Base-by-base conservation (phyloP, 805 yeast species). In the Ogataea allantospora region DNA sequence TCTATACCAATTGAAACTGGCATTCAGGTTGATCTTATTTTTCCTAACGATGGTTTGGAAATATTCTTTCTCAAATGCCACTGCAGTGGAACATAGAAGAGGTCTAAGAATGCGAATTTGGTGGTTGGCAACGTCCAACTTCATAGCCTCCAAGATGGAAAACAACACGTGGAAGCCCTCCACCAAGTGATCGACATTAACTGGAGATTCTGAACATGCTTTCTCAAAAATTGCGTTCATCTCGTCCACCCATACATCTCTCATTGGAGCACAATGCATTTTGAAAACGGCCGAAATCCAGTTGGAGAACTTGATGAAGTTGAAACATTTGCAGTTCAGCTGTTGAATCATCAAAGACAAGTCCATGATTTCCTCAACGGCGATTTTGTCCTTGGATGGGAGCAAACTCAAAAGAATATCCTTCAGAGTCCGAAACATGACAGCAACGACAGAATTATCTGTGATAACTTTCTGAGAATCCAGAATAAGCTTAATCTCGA, bases 261-360 rank as follows among this genome's bases (percentile, higher is more conserved):
- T 75, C 95, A 88, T 88, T 45, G 97, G 97, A 6, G 96, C 96
- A 64, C 96, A 88, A 58, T 87, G 96, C 35, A 81, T 78, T 63
- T 88, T 87, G 63, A 91, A 82, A 21, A 88, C 76, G 21, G 73
- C 68, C 2, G 87, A 78, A 27, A 89, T 70, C 91, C 95, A 85
- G 40, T 70, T 70, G 2, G 89, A 74, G 51, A 88, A 71, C 24
- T 75, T 71, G 13, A 78, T 75, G 64, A 84, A 85, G 58, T 83
- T 85, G 51, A 85, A 75, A n/a, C 84, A 75, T 15, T 83, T 78
- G 46, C 77, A 78, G 27, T 74, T 62, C 35, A 88, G 58, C 58
- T 88, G 95, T 63, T 88, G 95, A 32, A 83, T 68, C 25, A 84
- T 67, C 30, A 88, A 64, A 39, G 83, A 89, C 11, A 83, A 70